phyloP scores from a whole-genome alignment of 2,329 filamentous ascomycete species.

The Aspergillus glaucus region DNA sequence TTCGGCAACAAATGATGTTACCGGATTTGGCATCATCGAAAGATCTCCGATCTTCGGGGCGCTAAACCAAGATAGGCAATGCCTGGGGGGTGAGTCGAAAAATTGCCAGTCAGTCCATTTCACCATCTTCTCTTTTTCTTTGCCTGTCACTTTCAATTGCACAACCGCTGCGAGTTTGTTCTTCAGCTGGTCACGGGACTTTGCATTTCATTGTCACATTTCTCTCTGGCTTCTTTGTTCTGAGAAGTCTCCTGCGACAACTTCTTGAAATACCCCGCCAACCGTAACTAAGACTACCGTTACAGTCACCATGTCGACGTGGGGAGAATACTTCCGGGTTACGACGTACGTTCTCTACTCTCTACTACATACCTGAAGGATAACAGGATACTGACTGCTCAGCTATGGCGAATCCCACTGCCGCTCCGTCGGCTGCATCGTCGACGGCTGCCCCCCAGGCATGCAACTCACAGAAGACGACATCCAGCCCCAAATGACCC shows the following conservation, averaged over 20 bases:
- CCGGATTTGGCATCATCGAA: background rate
- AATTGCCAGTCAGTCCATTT: too few species aligned
- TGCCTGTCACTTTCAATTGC: background rate
- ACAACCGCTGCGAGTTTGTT: too few species aligned
- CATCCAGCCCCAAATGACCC: slow-evolving; percentile 92
- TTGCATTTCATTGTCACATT: background rate
- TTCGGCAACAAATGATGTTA: background rate
- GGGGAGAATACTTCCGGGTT: slow-evolving; percentile 73
- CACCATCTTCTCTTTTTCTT: too few species aligned
- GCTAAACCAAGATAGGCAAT: slow-evolving; percentile 20
- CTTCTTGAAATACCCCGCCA: background rate
- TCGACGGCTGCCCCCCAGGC: slow-evolving; percentile 85
- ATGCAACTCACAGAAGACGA: slow-evolving; percentile 77
- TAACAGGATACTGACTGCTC: too few species aligned
- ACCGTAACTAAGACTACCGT: background rate
- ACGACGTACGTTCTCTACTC: slow-evolving; percentile 58
- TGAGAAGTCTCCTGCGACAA: too few species aligned
- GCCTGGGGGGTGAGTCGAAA: background rate
- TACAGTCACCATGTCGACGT: slow-evolving; percentile 68
- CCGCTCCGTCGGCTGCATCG: slow-evolving; percentile 86
- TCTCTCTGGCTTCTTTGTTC: too few species aligned
- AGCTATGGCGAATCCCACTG: slow-evolving; percentile 83
- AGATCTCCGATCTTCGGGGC: slow-evolving; percentile 20
- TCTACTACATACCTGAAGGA: background rate
- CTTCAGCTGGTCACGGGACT: too few species aligned